A percentile compares a stretch with the other conserved stretches of the same genome.
Conservation (phyloP, 768 basidiomycete genomes). For the Podaxis sp. region DNA sequence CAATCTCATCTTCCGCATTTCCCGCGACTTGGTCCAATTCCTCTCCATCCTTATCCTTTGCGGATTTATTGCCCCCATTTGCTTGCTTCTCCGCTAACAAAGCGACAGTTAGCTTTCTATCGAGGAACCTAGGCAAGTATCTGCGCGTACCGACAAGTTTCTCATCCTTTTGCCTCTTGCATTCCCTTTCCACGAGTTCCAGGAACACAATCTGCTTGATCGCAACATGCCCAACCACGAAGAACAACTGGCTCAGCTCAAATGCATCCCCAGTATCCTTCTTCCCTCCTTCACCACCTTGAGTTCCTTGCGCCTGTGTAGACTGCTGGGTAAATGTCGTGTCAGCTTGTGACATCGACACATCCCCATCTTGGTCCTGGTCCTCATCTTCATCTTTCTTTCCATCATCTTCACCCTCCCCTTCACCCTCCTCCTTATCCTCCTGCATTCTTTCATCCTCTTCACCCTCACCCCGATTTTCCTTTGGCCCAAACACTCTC, state of each 20-base stretch:
- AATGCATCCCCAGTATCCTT: slow-evolving; percentile 80
- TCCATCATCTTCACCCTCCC: neutral
- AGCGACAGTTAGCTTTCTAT: neutral
- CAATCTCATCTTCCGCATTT: slow-evolving; percentile 97
- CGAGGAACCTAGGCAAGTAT: neutral
- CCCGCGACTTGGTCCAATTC: slow-evolving; percentile 98
- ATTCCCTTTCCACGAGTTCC: slow-evolving; percentile 92
- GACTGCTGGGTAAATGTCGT: slow-evolving; percentile 27
- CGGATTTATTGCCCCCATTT: slow-evolving; percentile 30
- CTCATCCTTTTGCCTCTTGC: slow-evolving; percentile 95
- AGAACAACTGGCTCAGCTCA: slow-evolving; percentile 89
- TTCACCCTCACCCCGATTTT: slow-evolving; percentile 27
- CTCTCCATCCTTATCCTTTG: slow-evolving; percentile 68
- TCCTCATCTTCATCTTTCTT: neutral
- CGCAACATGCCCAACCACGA: slow-evolving; percentile 94
- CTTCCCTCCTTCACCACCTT: slow-evolving; percentile 25
- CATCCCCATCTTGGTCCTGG: slow-evolving; percentile 8
- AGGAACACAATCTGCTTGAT: slow-evolving; percentile 98
- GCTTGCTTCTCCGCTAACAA: slow-evolving; percentile 58
- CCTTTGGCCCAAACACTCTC: slow-evolving; percentile 58
- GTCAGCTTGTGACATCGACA: slow-evolving; percentile 19
- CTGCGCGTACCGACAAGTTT: slow-evolving; percentile 64
- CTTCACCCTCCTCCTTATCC: slow-evolving; percentile 39
- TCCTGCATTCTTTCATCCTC: slow-evolving; percentile 58
- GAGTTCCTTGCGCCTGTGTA: slow-evolving; percentile 19